These are phyloP conservation scores for Ceratobasidium sp. DNA, from an alignment of 1,284 basidiomycete species.

Conservation along the genomic window DNA sequence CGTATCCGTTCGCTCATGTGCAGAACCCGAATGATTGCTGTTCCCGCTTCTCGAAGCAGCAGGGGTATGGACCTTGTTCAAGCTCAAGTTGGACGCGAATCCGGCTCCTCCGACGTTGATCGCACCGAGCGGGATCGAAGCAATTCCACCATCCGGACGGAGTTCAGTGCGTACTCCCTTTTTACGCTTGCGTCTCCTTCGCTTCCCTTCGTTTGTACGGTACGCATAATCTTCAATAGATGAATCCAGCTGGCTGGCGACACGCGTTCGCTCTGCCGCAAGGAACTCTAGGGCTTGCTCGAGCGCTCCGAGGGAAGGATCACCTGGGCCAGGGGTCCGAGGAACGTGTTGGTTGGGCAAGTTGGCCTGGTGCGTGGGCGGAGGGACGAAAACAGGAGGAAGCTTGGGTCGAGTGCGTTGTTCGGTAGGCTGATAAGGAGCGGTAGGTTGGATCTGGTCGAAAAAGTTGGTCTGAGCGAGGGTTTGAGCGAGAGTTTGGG, in stretches of 20 bases:
- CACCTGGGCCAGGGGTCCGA: conserved; percentile 50
- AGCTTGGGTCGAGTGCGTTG: conserved; percentile 49
- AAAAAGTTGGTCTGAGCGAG: too few species aligned
- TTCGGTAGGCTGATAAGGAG: conserved; percentile 1
- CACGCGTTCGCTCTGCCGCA: conserved; percentile 66
- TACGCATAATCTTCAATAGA: conserved; percentile 35
- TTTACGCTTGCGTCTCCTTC: conserved; percentile 33
- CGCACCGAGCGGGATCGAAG: conserved; percentile 10
- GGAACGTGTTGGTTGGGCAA: conserved; percentile 25
- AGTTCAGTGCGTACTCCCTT: conserved; percentile 28
- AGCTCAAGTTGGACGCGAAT: conserved; percentile 15
- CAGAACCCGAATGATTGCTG: conserved; percentile 30
- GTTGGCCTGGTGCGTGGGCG: conserved; percentile 44
- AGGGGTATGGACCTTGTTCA: conserved; percentile 8
- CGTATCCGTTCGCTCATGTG: conserved; percentile 32
- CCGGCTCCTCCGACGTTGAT: conserved; percentile 5
- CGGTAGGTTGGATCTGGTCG: background rate
- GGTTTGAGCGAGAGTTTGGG: background rate
- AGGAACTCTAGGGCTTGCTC: conserved; percentile 71
- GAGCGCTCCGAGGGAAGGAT: conserved; percentile 63
- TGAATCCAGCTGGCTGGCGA: conserved; percentile 56
- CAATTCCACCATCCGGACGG: background rate
- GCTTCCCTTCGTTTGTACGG: conserved; percentile 28
- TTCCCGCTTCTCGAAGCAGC: background rate
- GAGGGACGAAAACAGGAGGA: conserved; percentile 51